Evolutionary conservation across 2,329 filamentous ascomycete genomes (phyloP), one percentile per base, ranked within the genome.

Genomic region (Sclerotinia borealis): DNA sequence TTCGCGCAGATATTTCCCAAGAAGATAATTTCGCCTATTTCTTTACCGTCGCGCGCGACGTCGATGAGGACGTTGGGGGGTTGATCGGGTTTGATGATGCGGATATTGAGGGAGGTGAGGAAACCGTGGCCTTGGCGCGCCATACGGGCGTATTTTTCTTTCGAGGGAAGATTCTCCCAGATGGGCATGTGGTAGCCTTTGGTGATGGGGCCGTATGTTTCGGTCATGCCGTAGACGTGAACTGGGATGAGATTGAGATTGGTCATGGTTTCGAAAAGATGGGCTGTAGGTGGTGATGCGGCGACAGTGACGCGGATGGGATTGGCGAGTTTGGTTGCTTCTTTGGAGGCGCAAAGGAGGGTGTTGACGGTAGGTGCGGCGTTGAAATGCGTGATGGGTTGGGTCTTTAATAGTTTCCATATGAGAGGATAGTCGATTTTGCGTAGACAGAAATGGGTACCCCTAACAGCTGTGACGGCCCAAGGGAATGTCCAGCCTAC

Each of bases 351-450:
- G 73, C 95, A 96, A 3, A 99, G 84, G 0, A 98, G 79, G 0
- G 93, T 99, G 75, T 98, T 98, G 59, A 99, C 95, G 0, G 95
- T 99, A 0, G 95, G 95, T 0, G 93, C 95, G 0, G 93, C 93
- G 73, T 93, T 96, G 79, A 96, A 98, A 76, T 99, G 95, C 0
- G 92, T 98, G 67, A 99, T 89, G 8, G 85, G 81, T 76, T 98
- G 91, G 59, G 92, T 84, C 72, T 92, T 96, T 39, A 99, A 79
- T 4, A 99, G 78, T 55, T 84, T 84, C 95, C 95, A 99, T 65
- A 99, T 96, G 64, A 93, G 81, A 0, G 91, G 86, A 74, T 99
- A 99, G 77, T 98, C 92, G 68, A 99, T 91, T 79, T 96, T 98
- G 65, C 95, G 85, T 22, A 99, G 80, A 72, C 93, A 97, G 74